Conservation (phyloP, 2,329 filamentous ascomycete species). For the Venturia aucupariae region DNA sequence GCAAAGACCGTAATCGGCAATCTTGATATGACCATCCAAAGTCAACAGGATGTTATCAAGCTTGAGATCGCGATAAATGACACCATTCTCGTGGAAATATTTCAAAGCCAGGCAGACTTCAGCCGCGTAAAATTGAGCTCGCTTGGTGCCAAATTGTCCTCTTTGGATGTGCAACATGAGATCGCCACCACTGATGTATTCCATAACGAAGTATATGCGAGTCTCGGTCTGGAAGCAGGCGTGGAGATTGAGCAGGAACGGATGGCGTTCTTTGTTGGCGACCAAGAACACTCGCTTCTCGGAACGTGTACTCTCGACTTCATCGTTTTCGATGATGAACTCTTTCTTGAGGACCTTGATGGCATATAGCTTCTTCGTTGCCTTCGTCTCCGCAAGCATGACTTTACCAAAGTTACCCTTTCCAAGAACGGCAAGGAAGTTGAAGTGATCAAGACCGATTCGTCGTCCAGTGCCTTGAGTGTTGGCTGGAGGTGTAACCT, state of each 20-base stretch:
- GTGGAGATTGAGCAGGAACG: constrained; percentile 89
- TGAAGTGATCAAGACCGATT: constrained; percentile 96
- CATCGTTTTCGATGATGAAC: constrained; percentile 99
- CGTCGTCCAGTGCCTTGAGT: constrained; percentile 64
- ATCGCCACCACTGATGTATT: constrained; percentile 97
- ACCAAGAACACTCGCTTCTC: constrained; percentile 97
- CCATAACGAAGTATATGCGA: constrained; percentile 98
- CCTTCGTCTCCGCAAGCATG: constrained; percentile 97
- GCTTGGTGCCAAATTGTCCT: constrained; percentile 89
- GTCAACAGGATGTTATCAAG: constrained; percentile 86
- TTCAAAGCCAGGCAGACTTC: constrained; percentile 96
- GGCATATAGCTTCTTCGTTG: constrained; percentile 81
- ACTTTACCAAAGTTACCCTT: constrained; percentile 99
- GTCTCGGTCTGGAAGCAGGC: constrained; percentile 99
- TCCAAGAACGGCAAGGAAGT: constrained; percentile 93
- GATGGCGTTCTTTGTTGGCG: constrained; percentile 93
- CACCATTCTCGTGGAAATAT: constrained; percentile 98
- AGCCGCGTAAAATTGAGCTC: constrained; percentile 96
- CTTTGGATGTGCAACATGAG: constrained; percentile 98
- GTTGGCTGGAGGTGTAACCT: constrained; percentile 50
- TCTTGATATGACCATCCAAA: constrained; percentile 95
- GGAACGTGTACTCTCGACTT: constrained; percentile 94
- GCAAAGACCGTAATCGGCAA: constrained; percentile 96
- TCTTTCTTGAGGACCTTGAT: constrained; percentile 99
- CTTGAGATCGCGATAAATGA: constrained; percentile 84